Percentiles rank a stretch among this genome's conserved stretches.
Conservation (phyloP, 2,329 filamentous ascomycete species). For the Dichotomopilus funicola region DNA sequence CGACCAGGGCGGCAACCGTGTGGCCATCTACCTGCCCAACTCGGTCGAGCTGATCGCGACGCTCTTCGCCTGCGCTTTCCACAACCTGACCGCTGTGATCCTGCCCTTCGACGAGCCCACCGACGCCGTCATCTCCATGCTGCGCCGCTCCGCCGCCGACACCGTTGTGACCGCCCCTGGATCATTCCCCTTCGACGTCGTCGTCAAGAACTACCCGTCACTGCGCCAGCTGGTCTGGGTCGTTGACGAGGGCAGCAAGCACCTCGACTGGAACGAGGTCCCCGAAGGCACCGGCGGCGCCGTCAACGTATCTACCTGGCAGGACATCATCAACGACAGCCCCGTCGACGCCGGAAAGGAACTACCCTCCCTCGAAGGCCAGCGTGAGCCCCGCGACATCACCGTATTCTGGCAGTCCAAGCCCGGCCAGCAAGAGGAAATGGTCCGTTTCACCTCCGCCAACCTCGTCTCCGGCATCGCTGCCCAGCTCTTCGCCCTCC, state of each 20-base stretch:
- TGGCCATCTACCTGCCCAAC: conserved; percentile 89
- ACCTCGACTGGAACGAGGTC: conserved; percentile 92
- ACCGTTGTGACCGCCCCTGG: conserved; percentile 79
- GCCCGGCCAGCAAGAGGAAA: conserved; percentile 51
- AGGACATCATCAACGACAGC: conserved; percentile 73
- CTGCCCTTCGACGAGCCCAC: conserved; percentile 75
- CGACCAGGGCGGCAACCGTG: conserved; percentile 63
- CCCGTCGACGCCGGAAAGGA: conserved; percentile 52
- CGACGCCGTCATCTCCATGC: conserved; percentile 61
- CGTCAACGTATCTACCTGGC: conserved; percentile 85
- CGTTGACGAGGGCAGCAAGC: conserved; percentile 79
- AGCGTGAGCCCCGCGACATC: conserved; percentile 46
- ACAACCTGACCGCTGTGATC: conserved; percentile 76
- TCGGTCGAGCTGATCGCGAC: conserved; percentile 79
- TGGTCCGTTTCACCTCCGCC: conserved; percentile 72
- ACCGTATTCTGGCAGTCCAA: conserved; percentile 61
- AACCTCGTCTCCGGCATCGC: conserved; percentile 87
- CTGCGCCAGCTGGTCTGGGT: conserved; percentile 85
- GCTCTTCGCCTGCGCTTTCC: conserved; percentile 85
- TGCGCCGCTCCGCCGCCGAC: conserved; percentile 69
- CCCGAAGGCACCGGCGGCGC: conserved; percentile 68
- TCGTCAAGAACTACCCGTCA: conserved; percentile 61
- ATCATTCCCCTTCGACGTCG: conserved; percentile 70
- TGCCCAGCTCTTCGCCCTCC: conserved; percentile 69
- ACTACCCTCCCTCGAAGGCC: conserved; percentile 57